phyloP scores from a whole-genome alignment of 192 early-diverging fungal genomes.

The Gorgonomyces haynaldii region DNA sequence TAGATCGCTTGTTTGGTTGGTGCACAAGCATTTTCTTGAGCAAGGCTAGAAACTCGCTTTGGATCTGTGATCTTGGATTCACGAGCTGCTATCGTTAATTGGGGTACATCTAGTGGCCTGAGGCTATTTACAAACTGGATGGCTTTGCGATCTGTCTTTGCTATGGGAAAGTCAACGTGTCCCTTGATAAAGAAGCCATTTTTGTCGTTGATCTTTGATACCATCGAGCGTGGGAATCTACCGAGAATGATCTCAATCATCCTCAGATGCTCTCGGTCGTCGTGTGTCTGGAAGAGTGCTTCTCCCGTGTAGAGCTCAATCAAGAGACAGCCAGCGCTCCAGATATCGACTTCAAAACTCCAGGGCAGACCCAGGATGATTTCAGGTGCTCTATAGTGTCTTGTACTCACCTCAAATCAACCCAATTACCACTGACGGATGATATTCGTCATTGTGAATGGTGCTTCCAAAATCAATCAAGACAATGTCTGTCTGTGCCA shows the following conservation, averaged over 20 bases:
- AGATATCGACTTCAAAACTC: conserved; percentile 95
- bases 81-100: too few species aligned
- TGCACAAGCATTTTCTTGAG: too few species aligned
- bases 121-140: too few species aligned
- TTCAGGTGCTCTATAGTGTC: conserved; percentile 96
- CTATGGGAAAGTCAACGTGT: too few species aligned
- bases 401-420: too few species aligned
- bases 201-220: too few species aligned
- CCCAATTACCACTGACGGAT: conserved; percentile 79
- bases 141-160: too few species aligned
- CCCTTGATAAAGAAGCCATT: too few species aligned
- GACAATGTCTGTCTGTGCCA: conserved; percentile 62
- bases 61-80: too few species aligned
- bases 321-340: conserved; percentile 95
- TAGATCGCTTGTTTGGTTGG: too few species aligned
- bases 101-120: too few species aligned
- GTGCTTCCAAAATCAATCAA: conserved; percentile 97
- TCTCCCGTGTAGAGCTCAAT: conserved; percentile 91
- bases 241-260: conserved; percentile 94
- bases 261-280: conserved; percentile 90
- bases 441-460: conserved; percentile 86
- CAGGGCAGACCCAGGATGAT: conserved; percentile 89
- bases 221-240: conserved; percentile 53
- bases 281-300: conserved; percentile 95
- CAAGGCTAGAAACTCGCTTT: too few species aligned